Base-by-base conservation (phyloP, 148 eudicot genomes). In the Limonium bicolor region DNA sequence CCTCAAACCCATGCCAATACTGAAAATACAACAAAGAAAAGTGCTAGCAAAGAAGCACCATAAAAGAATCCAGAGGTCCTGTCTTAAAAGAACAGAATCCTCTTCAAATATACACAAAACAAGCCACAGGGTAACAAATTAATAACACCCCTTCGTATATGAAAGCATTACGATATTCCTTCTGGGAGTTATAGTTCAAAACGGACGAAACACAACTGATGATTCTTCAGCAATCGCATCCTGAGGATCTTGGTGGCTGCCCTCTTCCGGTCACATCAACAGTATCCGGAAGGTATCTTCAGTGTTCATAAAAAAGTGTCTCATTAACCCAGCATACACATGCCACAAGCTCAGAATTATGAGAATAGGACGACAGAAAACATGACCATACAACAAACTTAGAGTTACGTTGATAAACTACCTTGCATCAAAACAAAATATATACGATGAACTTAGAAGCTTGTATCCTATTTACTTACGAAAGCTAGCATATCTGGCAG, bases 221-320 rank as follows among this genome's bases (percentile, higher is more conserved):
- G 41, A 3, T 36, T 9, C 36, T 56, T 58, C 43, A 79, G 49
- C 87, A 79, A 52, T 78, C 86, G 52, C 87, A 79, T 41, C 69
- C 87, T 15, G 73, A 48, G 7, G 87, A 74, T 41, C 71, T 63
- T 56, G 58, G 87, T 22, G 69, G 60, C 22, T 46, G 71, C 46
- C 32, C 60, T 29, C 78, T 60, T 38, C 68, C 68, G 6, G 65
- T 41, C 70, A 79, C 65, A 33, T 79, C 87, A 16, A 79, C 57
- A 29, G 76, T 79, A 33, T 75, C 82, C 2, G 87, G 87, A 36
- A 71, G 61, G 39, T 79, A 79, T 52, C 76, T 74, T 33, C 63
- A 51, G 20, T 9, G 30, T 16, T 36, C 41, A 36, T 4, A 12
- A 36, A 16, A 36, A 36, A 36, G 23, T 20, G 13, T 41, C 8